Evolutionary conservation across 78 protist genomes (phyloP).

Genomic region (Dictyostelium capitatum): DNA sequence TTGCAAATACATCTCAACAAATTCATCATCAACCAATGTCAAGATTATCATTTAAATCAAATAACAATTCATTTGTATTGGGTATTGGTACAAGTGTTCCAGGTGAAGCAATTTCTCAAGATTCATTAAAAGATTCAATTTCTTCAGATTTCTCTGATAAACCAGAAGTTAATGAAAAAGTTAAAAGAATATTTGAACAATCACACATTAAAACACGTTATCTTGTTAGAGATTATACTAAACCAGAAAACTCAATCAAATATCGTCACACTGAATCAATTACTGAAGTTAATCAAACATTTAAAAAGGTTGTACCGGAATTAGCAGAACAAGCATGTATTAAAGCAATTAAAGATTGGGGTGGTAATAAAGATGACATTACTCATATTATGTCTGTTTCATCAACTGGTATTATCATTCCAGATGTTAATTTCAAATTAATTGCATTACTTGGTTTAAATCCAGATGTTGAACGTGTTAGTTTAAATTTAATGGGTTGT

Average conservation of each 20-base stretch:
- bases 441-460: conserved; percentile 33
- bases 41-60: neutral
- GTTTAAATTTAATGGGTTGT: conserved; percentile 67
- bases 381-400: conserved; percentile 54
- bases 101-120: conserved; percentile 35
- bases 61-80: conserved; percentile 33
- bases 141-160: conserved; percentile 46
- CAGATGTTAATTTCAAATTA: conserved; percentile 60
- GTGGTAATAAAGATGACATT: conserved; percentile 38
- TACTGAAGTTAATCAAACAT: conserved; percentile 33
- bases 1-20: neutral
- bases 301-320: neutral
- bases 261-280: conserved; percentile 23
- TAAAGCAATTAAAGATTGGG: conserved; percentile 67
- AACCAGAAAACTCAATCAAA: conserved; percentile 40
- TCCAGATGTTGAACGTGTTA: conserved; percentile 39
- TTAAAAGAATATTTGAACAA: conserved; percentile 41
- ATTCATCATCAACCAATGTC: neutral
- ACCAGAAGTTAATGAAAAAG: conserved; percentile 31
- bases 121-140: conserved; percentile 6
- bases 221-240: conserved; percentile 21
- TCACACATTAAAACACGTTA: conserved; percentile 60
- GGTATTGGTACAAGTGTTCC: conserved; percentile 67
- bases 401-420: conserved; percentile 58
- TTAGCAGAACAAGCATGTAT: conserved; percentile 30